A percentile compares a stretch with the other conserved stretches of the same genome.
Evolutionary conservation across 352 stramenopile species (phyloP).

Genomic region (Globisporangium splendens): DNA sequence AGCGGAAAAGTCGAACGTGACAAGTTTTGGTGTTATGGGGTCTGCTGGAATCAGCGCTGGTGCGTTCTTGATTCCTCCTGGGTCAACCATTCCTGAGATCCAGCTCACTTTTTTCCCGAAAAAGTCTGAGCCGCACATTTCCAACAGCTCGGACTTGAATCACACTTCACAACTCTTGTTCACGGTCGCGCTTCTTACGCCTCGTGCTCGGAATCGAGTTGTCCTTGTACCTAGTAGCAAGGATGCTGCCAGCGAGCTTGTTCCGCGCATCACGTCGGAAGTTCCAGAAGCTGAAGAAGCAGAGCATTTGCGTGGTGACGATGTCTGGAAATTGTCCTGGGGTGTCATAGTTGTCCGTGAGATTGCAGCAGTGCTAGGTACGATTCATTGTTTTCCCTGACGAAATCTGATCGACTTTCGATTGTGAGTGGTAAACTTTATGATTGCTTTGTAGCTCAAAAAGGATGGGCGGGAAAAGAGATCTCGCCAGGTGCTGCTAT

Average conservation of each 20-base stretch:
- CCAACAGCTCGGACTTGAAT: conserved; percentile 38
- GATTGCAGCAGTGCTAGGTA: conserved; percentile 44
- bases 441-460: conserved; percentile 24
- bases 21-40: conserved; percentile 54
- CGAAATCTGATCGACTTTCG: neutral
- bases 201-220: conserved; percentile 44
- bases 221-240: conserved; percentile 29
- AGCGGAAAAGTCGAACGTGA: conserved; percentile 18
- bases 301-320: conserved; percentile 45
- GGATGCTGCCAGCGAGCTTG: conserved; percentile 34
- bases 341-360: conserved; percentile 56
- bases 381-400: conserved; percentile 1
- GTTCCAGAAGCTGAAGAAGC: conserved; percentile 37
- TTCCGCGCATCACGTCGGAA: conserved; percentile 44
- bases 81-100: conserved; percentile 70
- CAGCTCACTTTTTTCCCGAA: conserved; percentile 88
- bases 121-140: conserved; percentile 75
- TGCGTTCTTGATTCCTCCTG: conserved; percentile 71
- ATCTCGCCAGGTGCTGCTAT: conserved; percentile 34
- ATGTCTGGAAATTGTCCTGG: conserved; percentile 66
- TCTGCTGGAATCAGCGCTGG: conserved; percentile 69
- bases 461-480: conserved; percentile 35
- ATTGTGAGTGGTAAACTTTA: neutral
- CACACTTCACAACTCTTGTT: conserved; percentile 61
- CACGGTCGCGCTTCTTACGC: conserved; percentile 77